These are phyloP conservation scores for Candida arabinofermentans DNA, from an alignment of 805 yeast genomes.

Conservation along the genomic window DNA sequence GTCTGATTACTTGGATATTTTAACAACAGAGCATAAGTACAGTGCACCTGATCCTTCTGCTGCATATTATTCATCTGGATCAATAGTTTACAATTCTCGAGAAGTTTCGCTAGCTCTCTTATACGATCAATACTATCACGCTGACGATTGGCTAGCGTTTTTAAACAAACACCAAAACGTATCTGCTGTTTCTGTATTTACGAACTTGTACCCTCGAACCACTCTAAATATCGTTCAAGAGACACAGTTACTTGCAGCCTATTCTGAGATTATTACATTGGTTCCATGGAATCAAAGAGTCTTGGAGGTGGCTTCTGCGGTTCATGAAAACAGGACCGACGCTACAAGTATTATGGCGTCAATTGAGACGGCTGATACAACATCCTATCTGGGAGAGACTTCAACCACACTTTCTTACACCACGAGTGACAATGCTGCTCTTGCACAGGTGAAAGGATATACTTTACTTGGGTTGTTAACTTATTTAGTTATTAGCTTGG, in stretches of 20 bases:
- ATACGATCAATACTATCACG: background rate
- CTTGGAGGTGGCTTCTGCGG: background rate
- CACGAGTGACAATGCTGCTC: background rate
- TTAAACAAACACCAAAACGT: background rate
- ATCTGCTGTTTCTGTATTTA: background rate
- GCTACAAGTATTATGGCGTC: background rate
- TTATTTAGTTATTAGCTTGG: no score
- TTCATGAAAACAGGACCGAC: background rate
- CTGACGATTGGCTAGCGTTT: background rate
- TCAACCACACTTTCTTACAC: background rate
- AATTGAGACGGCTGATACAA: background rate
- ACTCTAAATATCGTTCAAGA: background rate
- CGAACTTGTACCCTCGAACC: background rate
- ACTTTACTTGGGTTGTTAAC: no score
- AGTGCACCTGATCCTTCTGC: background rate
- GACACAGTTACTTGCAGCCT: background rate
- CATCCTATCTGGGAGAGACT: background rate
- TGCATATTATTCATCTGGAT: background rate
- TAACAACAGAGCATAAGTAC: background rate
- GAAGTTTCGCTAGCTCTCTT: background rate
- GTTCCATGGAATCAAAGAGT: background rate
- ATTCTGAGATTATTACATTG: background rate
- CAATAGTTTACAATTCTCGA: background rate
- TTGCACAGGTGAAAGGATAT: no score
- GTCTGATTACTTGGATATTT: background rate